Evolutionary conservation across 768 basidiomycete species (phyloP).

Genomic region (Russula sp.): DNA sequence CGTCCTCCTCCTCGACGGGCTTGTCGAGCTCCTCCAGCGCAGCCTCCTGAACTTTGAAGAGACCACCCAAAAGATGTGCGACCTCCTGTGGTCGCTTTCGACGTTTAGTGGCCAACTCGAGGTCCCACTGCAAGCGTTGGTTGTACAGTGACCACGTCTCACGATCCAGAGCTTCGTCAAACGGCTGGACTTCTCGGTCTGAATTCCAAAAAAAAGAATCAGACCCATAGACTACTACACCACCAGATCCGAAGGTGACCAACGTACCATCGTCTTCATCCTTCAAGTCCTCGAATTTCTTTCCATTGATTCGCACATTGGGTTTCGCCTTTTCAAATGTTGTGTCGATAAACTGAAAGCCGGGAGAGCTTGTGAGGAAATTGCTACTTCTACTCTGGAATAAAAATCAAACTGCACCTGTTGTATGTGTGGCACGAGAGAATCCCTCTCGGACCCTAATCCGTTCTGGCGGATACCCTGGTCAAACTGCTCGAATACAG

Average conservation of each 20-base stretch:
- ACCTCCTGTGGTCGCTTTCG: conserved; percentile 54
- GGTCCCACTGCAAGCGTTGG: conserved; percentile 68
- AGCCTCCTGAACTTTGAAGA: conserved; percentile 31
- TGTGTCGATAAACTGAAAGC: conserved; percentile 15
- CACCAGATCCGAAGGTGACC: not conserved
- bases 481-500: conserved; percentile 12
- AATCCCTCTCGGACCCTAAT: conserved; percentile 4
- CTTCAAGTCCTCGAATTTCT: conserved; percentile 18
- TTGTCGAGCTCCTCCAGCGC: conserved; percentile 27
- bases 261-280: conserved; percentile 12
- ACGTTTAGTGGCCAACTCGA: conserved; percentile 58
- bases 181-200: conserved; percentile 51
- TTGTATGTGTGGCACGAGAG: conserved; percentile 13
- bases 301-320: conserved; percentile 21
- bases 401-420: not conserved
- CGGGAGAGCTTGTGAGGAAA: not conserved
- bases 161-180: conserved; percentile 81
- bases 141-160: conserved; percentile 75
- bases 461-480: conserved; percentile 3
- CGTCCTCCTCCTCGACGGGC: conserved; percentile 17
- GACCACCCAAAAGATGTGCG: conserved; percentile 34
- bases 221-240: not conserved
- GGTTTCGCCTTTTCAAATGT: conserved; percentile 19
- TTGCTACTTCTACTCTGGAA: not conserved
- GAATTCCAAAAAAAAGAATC: conserved; percentile 20